Conservation (phyloP, 768 basidiomycete genomes). For the Suillus brevipes region DNA sequence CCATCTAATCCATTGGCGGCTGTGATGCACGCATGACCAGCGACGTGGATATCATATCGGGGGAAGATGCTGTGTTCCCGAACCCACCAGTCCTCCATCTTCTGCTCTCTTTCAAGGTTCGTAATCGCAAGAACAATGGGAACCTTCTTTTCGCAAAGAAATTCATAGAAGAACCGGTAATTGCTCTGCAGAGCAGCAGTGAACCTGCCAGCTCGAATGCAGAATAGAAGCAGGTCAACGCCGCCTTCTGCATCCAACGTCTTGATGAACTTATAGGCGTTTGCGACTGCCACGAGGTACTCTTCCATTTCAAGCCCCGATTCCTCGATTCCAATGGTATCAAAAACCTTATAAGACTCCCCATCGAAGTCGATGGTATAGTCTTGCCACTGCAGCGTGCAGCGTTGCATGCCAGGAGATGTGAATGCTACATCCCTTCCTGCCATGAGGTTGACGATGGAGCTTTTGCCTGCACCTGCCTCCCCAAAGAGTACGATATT, state of each 20-base stretch:
- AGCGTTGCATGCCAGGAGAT: slow-evolving; percentile 31
- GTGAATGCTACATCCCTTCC: slow-evolving; percentile 25
- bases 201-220: slow-evolving; percentile 40
- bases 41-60: neutral
- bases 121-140: slow-evolving; percentile 42
- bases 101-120: slow-evolving; percentile 32
- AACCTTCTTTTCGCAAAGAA: slow-evolving; percentile 31
- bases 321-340: slow-evolving; percentile 35
- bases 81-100: slow-evolving; percentile 36
- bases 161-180: slow-evolving; percentile 2
- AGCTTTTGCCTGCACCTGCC: slow-evolving; percentile 28
- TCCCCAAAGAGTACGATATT: slow-evolving; percentile 41
- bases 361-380: slow-evolving; percentile 31
- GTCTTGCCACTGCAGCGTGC: slow-evolving; percentile 33
- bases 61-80: neutral
- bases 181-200: slow-evolving; percentile 26
- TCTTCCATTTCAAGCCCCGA: slow-evolving; percentile 20
- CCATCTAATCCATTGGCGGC: neutral
- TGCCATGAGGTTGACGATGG: slow-evolving; percentile 30
- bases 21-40: slow-evolving; percentile 5
- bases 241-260: slow-evolving; percentile 33
- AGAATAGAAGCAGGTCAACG: slow-evolving; percentile 42
- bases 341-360: slow-evolving; percentile 30
- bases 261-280: slow-evolving; percentile 36
- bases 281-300: slow-evolving; percentile 30